A percentile compares a stretch with the other conserved stretches of the same genome.
Conservation (phyloP, 2,329 filamentous ascomycete genomes). For the Camillea tinctor region DNA sequence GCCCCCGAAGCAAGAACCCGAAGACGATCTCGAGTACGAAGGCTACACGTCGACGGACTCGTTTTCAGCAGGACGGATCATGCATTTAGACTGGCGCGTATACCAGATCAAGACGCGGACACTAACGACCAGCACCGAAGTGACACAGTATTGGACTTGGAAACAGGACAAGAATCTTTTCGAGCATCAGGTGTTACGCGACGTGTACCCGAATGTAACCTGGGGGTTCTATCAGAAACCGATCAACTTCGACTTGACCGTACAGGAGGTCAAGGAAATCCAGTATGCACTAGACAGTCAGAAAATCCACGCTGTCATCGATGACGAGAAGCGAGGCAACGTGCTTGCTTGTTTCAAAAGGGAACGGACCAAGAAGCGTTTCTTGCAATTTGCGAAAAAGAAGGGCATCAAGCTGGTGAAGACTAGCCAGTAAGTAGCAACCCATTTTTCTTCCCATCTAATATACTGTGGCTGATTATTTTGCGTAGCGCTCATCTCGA, state of each 20-base stretch:
- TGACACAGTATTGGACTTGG: conserved; percentile 59
- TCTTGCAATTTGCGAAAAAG: conserved; percentile 46
- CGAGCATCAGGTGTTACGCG: conserved; percentile 54
- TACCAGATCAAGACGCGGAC: conserved; percentile 50
- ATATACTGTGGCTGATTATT: conserved; percentile 1
- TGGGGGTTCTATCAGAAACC: conserved; percentile 53
- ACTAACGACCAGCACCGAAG: conserved; percentile 44
- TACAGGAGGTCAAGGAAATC: conserved; percentile 47
- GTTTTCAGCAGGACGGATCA: conserved; percentile 44
- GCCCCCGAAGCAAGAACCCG: conserved; percentile 12
- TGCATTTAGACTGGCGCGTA: conserved; percentile 50
- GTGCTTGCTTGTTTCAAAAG: conserved; percentile 53
- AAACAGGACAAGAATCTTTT: conserved; percentile 39
- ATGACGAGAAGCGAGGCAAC: conserved; percentile 41
- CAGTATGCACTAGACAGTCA: conserved; percentile 42
- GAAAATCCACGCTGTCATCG: conserved; percentile 43
- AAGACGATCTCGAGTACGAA: conserved; percentile 42
- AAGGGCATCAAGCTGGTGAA: conserved; percentile 43
- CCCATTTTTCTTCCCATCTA: background rate
- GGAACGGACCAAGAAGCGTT: conserved; percentile 51
- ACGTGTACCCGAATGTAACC: conserved; percentile 38
- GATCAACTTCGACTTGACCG: conserved; percentile 48
- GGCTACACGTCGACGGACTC: conserved; percentile 55
- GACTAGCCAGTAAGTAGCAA: conserved; percentile 39
- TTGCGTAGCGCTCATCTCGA: conserved; percentile 24